These are phyloP conservation scores for Claviceps capensis DNA, from an alignment of 2,329 filamentous ascomycete genomes.

Conservation along the genomic window DNA sequence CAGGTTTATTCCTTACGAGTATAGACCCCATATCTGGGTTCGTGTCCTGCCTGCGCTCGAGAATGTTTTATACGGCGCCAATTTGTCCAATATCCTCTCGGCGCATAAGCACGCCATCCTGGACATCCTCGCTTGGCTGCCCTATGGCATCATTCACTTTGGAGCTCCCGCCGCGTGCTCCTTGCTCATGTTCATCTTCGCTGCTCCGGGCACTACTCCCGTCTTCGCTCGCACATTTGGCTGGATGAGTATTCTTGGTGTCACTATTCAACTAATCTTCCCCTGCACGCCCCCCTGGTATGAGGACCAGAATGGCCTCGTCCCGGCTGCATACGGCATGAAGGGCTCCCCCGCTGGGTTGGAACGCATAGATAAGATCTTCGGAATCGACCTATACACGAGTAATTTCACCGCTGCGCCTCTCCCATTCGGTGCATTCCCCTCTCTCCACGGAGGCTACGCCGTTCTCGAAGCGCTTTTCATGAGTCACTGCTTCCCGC, in stretches of 20 bases:
- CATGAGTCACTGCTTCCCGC: conserved; percentile 85
- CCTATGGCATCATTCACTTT: conserved; percentile 86
- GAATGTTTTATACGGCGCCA: conserved; percentile 92
- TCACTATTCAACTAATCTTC: conserved; percentile 78
- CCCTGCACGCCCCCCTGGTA: conserved; percentile 96
- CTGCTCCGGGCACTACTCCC: conserved; percentile 69
- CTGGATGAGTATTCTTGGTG: conserved; percentile 81
- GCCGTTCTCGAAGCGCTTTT: conserved; percentile 84
- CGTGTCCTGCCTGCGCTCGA: conserved; percentile 87
- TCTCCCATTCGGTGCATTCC: conserved; percentile 89
- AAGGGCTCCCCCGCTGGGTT: conserved; percentile 78
- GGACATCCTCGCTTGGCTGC: conserved; percentile 83
- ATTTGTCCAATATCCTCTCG: conserved; percentile 89
- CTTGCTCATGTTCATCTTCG: conserved; percentile 72
- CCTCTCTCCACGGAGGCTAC: conserved; percentile 79
- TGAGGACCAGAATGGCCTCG: conserved; percentile 81
- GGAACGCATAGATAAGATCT: conserved; percentile 75
- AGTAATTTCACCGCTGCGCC: conserved; percentile 83
- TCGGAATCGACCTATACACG: conserved; percentile 86
- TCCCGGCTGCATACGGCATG: conserved; percentile 87
- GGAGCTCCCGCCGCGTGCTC: conserved; percentile 72
- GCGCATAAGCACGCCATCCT: conserved; percentile 73
- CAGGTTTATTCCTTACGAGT: conserved; percentile 81
- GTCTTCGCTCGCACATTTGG: conserved; percentile 80
- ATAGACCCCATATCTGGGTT: conserved; percentile 88